Evolutionary conservation across 2,329 filamentous ascomycete species (phyloP).

Genomic region (Hypomyces perniciosus): DNA sequence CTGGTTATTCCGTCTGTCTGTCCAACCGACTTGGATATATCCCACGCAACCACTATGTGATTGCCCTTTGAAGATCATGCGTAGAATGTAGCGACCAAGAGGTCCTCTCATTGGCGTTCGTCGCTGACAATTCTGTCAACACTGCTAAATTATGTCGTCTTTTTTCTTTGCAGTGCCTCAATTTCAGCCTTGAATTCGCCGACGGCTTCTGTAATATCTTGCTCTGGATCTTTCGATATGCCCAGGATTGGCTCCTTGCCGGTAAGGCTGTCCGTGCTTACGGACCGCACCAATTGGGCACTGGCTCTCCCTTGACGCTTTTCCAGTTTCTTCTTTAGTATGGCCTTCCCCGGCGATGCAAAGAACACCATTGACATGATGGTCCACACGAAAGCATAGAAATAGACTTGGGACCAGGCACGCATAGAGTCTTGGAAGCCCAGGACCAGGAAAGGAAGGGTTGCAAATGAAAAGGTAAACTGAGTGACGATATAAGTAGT

Average conservation of each 20-base stretch:
- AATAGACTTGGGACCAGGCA: conserved; percentile 84
- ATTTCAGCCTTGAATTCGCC: conserved; percentile 69
- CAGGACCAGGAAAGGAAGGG: conserved; percentile 80
- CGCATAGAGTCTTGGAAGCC: conserved; percentile 61
- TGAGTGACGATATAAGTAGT: conserved; percentile 72
- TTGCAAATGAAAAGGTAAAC: conserved; percentile 74
- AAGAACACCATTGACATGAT: conserved; percentile 66
- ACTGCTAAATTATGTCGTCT: conserved; percentile 1
- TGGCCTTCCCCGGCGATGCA: conserved; percentile 65
- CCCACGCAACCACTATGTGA: too few relatives aligned
- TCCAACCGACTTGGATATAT: too few relatives aligned
- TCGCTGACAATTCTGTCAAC: background rate
- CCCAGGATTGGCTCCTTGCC: conserved; percentile 63
- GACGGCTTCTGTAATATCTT: conserved; percentile 72
- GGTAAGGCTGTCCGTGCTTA: conserved; percentile 52
- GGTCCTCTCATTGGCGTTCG: background rate
- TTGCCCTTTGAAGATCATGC: too few relatives aligned
- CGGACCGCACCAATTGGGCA: conserved; percentile 40
- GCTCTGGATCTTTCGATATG: conserved; percentile 67
- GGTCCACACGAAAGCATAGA: conserved; percentile 71
- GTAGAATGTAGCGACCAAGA: background rate
- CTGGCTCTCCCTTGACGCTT: conserved; percentile 45
- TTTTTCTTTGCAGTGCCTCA: conserved; percentile 15
- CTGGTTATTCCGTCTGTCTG: too few relatives aligned
- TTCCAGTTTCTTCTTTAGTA: conserved; percentile 53